Conservation (phyloP, 2,329 filamentous ascomycete genomes). For the Penicillium palitans region DNA sequence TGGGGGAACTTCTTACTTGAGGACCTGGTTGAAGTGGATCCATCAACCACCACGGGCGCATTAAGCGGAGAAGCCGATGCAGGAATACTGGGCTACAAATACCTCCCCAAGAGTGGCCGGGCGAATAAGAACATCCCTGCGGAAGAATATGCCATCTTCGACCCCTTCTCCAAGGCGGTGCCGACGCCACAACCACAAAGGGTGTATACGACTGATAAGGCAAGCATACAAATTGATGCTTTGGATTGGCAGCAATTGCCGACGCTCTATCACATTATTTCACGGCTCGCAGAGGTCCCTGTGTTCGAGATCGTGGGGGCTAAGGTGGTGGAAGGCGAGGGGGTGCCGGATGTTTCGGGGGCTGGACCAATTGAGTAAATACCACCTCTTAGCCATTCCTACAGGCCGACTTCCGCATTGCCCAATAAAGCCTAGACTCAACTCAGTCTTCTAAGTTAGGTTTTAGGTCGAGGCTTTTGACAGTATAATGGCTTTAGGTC, state of each 20-base stretch:
- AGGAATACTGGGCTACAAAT: slow-evolving; percentile 57
- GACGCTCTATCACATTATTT: slow-evolving; percentile 38
- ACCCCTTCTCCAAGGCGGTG: slow-evolving; percentile 36
- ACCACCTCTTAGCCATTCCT: background rate
- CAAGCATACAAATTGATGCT: slow-evolving; percentile 51
- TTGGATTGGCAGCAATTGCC: slow-evolving; percentile 58
- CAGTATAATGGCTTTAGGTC: background rate
- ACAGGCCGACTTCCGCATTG: no score
- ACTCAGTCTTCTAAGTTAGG: no score
- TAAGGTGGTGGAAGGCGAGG: background rate
- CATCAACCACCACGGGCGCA: slow-evolving; percentile 21
- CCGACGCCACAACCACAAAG: slow-evolving; percentile 24
- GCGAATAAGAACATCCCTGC: slow-evolving; percentile 53
- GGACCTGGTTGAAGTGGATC: slow-evolving; percentile 33
- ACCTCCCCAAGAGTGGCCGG: slow-evolving; percentile 57
- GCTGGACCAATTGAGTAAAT: background rate
- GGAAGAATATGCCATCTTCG: slow-evolving; percentile 54
- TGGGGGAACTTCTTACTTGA: slow-evolving; percentile 42
- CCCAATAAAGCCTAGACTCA: no score
- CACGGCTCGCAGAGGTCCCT: background rate
- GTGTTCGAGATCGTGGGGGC: background rate
- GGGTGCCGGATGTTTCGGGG: background rate
- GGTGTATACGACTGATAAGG: slow-evolving; percentile 34
- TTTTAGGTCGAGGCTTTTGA: no score
- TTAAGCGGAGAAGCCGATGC: slow-evolving; percentile 39